phyloP scores from a whole-genome alignment of 164 flowering plant species.

The Chimonanthus salicifolius region DNA sequence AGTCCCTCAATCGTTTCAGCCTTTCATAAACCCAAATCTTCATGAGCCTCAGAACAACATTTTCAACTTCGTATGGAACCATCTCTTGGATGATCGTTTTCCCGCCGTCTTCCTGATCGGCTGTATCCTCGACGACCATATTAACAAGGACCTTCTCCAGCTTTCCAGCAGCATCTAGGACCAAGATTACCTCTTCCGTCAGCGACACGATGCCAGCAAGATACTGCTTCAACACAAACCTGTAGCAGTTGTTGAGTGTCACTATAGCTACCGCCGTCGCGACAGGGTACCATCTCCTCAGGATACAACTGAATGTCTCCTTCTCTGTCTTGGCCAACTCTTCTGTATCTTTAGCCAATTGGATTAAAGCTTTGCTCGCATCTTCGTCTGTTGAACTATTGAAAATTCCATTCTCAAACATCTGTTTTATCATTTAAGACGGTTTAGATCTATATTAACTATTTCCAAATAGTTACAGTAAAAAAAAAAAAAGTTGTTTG shows the following conservation, averaged over 20 bases:
- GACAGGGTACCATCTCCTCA: conserved; percentile 72
- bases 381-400: conserved; percentile 13
- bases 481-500: no score
- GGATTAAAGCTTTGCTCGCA: conserved; percentile 38
- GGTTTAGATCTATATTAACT: no score
- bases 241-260: conserved; percentile 76
- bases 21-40: conserved; percentile 65
- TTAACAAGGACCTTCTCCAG: conserved; percentile 76
- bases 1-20: conserved; percentile 39
- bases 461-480: no score
- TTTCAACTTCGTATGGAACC: conserved; percentile 84
- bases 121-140: conserved; percentile 82
- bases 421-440: conserved; percentile 22
- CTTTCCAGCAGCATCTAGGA: conserved; percentile 71
- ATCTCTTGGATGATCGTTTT: conserved; percentile 69
- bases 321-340: conserved; percentile 68
- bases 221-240: conserved; percentile 59
- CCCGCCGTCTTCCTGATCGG: conserved; percentile 77
- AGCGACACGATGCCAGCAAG: conserved; percentile 32
- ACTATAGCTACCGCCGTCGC: conserved; percentile 75
- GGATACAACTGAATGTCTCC: conserved; percentile 61
- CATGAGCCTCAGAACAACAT: conserved; percentile 41
- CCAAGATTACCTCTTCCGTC: conserved; percentile 42
- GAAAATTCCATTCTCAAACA: conserved; percentile 33
- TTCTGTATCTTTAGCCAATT: conserved; percentile 60